Base-by-base conservation (phyloP, 306 rosid genomes). In the Dalbergia oliveri region DNA sequence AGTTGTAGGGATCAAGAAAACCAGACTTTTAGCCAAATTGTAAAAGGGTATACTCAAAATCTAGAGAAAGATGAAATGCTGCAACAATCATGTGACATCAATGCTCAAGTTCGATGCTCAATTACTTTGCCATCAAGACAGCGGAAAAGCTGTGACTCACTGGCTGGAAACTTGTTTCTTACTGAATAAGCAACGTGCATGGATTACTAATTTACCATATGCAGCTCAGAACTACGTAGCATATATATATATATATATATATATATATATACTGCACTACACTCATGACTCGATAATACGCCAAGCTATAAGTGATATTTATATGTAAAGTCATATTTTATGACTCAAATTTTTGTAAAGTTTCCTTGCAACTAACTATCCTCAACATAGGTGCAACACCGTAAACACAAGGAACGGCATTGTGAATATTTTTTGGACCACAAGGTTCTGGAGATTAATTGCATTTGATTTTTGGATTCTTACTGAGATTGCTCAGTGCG, bases 101-200 rank as follows among this genome's bases (percentile, higher is more conserved):
- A 74, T 74, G 33, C 26, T 21, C 35, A 73, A 81, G 19, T 47
- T 62, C 57, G 11, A 65, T 8, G 37, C 19, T 63, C 73, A 75
- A 49, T 75, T 69, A 54, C 70, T 65, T 70, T 57, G 12, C 3
- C 68, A 69, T 79, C 60, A 79, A 53, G 69, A 66, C 69, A 43
- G 21, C 6, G 18, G 57, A 74, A 73, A 79, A 78, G 64, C 31
- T 64, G 41, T 9, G 58, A 56, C 15, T 77, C n/a, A 41, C 12
- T 13, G 11, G 8, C 33, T 76, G 23, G 14, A 70, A 70, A 1
- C 66, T 54, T 19, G 9, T 53, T 56, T 70, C 73, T 82, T 63
- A 45, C 41, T 53, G 9, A 10, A 61, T 31, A 76, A 82, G 73
- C 82, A 76, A 69, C 18, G 0, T 16, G 51, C 41, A 16, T 5